Base-by-base conservation (phyloP, 257 asterid species). In the Osmanthus fragrans region DNA sequence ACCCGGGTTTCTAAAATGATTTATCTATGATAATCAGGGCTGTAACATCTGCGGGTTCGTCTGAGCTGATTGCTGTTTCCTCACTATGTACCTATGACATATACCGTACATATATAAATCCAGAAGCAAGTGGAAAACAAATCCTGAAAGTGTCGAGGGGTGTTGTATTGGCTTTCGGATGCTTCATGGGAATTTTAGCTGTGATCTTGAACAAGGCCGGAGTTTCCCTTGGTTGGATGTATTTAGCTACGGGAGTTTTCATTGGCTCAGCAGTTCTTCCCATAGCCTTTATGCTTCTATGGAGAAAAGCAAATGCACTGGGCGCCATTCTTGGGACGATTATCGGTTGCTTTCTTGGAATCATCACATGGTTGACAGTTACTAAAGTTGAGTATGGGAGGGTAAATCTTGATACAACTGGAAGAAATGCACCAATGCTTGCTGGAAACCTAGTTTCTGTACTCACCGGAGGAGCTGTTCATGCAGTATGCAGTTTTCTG, bases 141-240 rank as follows among this genome's bases (percentile, higher is more conserved):
- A 92, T 94, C 74, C 86, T 94, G 6, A 84, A 69, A 66, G 93
- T 94, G 23, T 94, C 98, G 13, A 89, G 98, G 79, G 74, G 78
- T 2, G 86, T 89, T 5, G 87, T 94, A 32, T 75, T 92, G 2
- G 87, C 75, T 18, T 94, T 94, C 15, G 98, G 97, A 9, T 90
- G 94, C 74, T 87, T 94, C 73, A 91, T 91, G 97, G 97, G 98
- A 71, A 89, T 94, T 27, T 74, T 94, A 73, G 98, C 98, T 1
- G 97, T 92, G 45, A 85, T 90, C 64, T 73, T 94, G 70, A 94
- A 94, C 89, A 92, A 86, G 76, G 97, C 97, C 0, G 92, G 96
- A 18, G 96, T 94, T 54, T 92, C 98, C 25, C 91, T 94, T 1
- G 97, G 97, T 32, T 94, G 97, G 98, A 94, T 94, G 97, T 94